Evolutionary conservation across 208 protist species (phyloP).

Genomic region (Leishmania guyanensis): DNA sequence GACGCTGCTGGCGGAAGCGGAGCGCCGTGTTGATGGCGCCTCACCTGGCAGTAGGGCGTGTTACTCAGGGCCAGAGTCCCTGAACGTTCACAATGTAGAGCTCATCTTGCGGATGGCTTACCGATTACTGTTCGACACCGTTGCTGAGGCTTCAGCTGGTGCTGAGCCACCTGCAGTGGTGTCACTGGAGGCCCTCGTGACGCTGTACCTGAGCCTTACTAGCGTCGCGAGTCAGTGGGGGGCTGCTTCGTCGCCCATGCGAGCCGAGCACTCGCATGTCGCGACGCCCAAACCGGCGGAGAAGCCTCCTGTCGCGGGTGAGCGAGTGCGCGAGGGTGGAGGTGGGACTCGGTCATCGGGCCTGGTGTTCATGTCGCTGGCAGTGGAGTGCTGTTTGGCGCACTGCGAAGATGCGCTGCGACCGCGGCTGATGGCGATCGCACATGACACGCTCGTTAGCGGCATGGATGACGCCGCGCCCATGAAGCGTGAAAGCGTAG

Average conservation of each 20-base stretch:
- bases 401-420: constrained; percentile 13
- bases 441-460: neutral
- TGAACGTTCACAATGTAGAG: neutral
- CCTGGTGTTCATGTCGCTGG: neutral
- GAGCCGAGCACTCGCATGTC: neutral
- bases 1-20: constrained; percentile 10
- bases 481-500: neutral
- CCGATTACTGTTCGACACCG: constrained; percentile 4
- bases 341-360: neutral
- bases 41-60: neutral
- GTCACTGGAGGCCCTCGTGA: constrained; percentile 25
- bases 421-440: neutral
- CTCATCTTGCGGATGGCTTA: constrained; percentile 4
- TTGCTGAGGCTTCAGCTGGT: neutral
- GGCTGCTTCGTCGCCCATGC: neutral
- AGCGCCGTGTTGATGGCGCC: neutral
- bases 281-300: neutral
- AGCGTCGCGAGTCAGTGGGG: neutral
- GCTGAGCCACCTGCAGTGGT: neutral
- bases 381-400: constrained; percentile 1
- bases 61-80: neutral
- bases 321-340: neutral
- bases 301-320: neutral
- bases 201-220: constrained; percentile 13
- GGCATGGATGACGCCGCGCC: neutral